Base-by-base conservation (phyloP, 2,329 filamentous ascomycete species). In the Talaromyces sp. region DNA sequence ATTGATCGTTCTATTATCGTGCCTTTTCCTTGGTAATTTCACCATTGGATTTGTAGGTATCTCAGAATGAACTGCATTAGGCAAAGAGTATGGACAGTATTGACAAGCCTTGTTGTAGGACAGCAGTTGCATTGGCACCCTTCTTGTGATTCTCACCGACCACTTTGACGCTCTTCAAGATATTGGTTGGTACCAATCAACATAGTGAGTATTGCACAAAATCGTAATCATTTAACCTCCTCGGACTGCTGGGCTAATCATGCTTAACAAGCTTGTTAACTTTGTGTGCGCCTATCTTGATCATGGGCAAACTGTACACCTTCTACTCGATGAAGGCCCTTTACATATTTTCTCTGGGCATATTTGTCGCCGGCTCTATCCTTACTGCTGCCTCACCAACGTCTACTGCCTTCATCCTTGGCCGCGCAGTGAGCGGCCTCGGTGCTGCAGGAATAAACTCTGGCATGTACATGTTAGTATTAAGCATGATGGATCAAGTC, bases 311-410 rank as follows among this genome's bases (percentile, higher is more conserved):
- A 46, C 15, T 72, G 56, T 74, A 63, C 65, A 69, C 62, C 28
- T 67, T 66, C 63, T 70, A 66, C 62, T 63, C 64, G 58, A 66
- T 66, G 60, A 73, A 74, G 61, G 63, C 60, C 45, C 61, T 66
- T 13, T 73, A 69, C 52, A 56, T 73, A 2, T 41, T 54, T 1
- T 65, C 68, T 8, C 60, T 72, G 39, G 56, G 57, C 25, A 53
- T 73, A 31, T 73, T 74, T 54, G 66, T 68, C 37, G 33, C 65
- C 1, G 70, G 69, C 2, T 71, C 69, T 19, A 56, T 68, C 17
- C 40, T 75, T 3, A 65, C 66, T 50, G 69, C 62, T 1, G 61
- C 65, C 13, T 63, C 69, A 3, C 69, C 66, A 17, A 67, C 60
- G 13, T 71, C 67, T 46, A 53, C 66, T 33, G 64, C 66, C 11